Base-by-base conservation (phyloP, 2,329 filamentous ascomycete species). In the Paracamarosporium sp. region DNA sequence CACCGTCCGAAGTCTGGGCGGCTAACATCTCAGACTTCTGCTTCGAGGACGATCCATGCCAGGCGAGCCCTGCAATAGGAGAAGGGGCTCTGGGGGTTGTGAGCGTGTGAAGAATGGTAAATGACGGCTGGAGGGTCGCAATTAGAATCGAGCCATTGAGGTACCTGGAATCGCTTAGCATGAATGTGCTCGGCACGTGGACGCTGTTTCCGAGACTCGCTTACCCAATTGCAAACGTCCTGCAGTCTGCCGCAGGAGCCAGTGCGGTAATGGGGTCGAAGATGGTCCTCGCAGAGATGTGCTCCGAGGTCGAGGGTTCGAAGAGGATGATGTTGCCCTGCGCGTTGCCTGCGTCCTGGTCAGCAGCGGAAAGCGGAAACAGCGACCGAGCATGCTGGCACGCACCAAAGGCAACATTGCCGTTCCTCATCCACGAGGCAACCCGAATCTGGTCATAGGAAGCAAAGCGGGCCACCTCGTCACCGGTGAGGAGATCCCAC, bases 1-100 rank as follows among this genome's bases (percentile, higher is more conserved):
- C 94, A 20, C 95, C 94, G 72, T 97, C 93, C 50, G 90, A 86
- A 3, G 92, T 95, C 78, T 98, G 94, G 8, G 93, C 91, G 1
- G 94, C 94, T 69, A 99, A 82, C 95, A 99, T 99, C 71, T 98
- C 94, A 0, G 95, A 97, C 78, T 96, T 97, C 76, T 97, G 93
- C 65, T 93, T 92, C 0, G 93, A 90, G 0, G 95, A 97, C 0
- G 95, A 97, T 35, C 94, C 93, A 82, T 99, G 95, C 95, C 95
- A 99, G 57, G 92, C 87, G 20, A 99, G 80, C 8, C 88, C 91
- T 4, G 93, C 88, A 50, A 99, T 93, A 2, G 92, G 90, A 0
- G 94, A 97, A 1, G 95, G 94, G 1, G 87, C 86, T 67, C 92
- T 85, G 0, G 90, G 90, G 0, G 92, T 96, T 47, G 90, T 93